Evolutionary conservation across 179 eudicot species (phyloP), one percentile per base, ranked within the genome.

Genomic region (Corrigiola litoralis): DNA sequence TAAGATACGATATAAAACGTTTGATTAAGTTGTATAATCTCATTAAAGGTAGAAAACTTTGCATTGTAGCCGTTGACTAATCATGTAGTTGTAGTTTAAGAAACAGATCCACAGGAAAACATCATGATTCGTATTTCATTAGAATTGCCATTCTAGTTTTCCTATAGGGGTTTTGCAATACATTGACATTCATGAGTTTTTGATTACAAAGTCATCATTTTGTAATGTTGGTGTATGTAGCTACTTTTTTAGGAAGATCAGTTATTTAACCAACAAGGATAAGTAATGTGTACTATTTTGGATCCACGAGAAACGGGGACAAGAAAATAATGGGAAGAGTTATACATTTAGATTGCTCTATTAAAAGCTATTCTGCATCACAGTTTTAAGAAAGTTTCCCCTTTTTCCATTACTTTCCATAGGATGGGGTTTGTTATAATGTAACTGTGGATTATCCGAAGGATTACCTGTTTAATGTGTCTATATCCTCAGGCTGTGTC

Each of bases 401-500:
- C 61, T 28, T 65, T n/a, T 47, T 13, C 25, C 14, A 7, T 31
- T 33, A 12, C 38, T 25, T 21, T n/a, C n/a, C n/a, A 29, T 18
- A 24, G 6, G 29, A n/a, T 33, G 40, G 20, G 14, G 44, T 8
- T 21, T 47, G 12, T 47, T 17, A 47, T 20, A 13, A 20, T 32
- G 38, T 44, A 40, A 14, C 3, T 45, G 20, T 33, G 6, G 50
- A 48, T 47, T 33, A 7, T 34, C 25, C 51, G 1, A 13, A 10
- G 25, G 5, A 33, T 52, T n/a, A 60, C 51, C 25, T 21, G 52
- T 51, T 41, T 49, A 40, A 27, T 11, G n/a, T 28, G 27, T 31
- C 11, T 68, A 32, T 61, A 13, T 32, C 20, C 41, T 6, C 83
- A 85, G 87, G 77, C 59, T 71, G 75, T 54, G 77, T 76, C 51